Base-by-base conservation (phyloP, 805 yeast genomes). In the Torulaspora gathmanii region DNA sequence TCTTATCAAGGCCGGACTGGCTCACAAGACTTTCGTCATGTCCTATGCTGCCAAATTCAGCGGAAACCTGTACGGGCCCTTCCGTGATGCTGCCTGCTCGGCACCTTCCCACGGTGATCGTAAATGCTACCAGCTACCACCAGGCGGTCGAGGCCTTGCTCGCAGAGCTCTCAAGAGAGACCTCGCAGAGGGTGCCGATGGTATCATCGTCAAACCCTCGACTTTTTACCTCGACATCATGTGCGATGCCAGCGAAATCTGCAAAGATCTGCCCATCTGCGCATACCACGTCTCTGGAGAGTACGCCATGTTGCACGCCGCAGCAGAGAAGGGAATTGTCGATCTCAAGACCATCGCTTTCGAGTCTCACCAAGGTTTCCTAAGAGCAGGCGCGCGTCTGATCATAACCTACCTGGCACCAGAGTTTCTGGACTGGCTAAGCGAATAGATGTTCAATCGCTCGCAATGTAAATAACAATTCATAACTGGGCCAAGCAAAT, bases 261-360 rank as follows among this genome's bases (percentile, higher is more conserved):
- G 95, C 60, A 67, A 70, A 41, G 93, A 93, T 63, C 79, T 85
- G 56, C 99, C 99, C 22, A 71, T 93, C 42, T 88, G 96, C 59
- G 90, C 95, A 22, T 93, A 93, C 68, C 99, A 93, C 67, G 99
- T 93, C 19, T 81, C 91, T 63, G 99, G 99, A 33, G 99, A 93
- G 69, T 93, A 78, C 61, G 97, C 98, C 26, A 93, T 93, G 99
- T 68, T 93, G 52, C 95, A 90, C 62, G 99, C 99, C 6, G 98
- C 96, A 42, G 97, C 97, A 25, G 97, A 89, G 60, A 89, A 89
- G 73, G 95, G 95, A 30, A 77, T 90, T 49, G 86, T 83, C 49
- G 97, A 91, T 65, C 75, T 93, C 67, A 83, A 86, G 68, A 67
- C 80, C 11, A 70, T 71, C 47, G 85, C 89, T 0, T 86, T 85